Base-by-base conservation (phyloP, 2,329 filamentous ascomycete species). In the Kalmusia sp. region DNA sequence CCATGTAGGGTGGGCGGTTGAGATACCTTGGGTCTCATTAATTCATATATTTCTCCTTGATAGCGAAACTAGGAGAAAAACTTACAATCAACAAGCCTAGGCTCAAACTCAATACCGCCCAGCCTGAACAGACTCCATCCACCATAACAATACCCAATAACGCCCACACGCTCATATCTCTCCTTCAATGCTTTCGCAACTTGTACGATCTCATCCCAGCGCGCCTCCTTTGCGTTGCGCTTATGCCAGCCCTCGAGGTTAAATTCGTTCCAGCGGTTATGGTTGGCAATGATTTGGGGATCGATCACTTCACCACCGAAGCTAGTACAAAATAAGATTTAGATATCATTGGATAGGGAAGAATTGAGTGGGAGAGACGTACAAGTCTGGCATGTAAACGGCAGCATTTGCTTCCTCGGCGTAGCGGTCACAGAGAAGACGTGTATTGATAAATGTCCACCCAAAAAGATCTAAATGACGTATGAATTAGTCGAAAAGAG, bases 81-180 rank as follows among this genome's bases (percentile, higher is more conserved):
- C 48, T 3, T 44, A 46, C 57, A 59, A 34, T 69, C 66, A 2
- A 66, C 64, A 3, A 67, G 49, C 2, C 41, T 38, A 1, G 48
- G 52, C 12, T 27, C 22, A 31, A 38, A 25, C 14, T 33, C 38
- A 1, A 37, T 41, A 1, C 55, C 47, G 2, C 63, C 66, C 5
- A 69, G 54, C 8, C 55, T 51, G 30, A 67, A 55, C 2, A 61
- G 55, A 8, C 51, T 58, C 65, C 64, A 69, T 4, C 77, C 77
- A 14, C 77, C 77, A 68, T 71, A 80, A 64, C 77, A 79, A 61
- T 79, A 79, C 1, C 78, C 78, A 27, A 79, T 67, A 2, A 70
- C 71, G 14, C 77, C 77, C 12, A 79, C 65, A 37, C 73, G 76
- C 40, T 22, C 12, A 37, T 57, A 55, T 2, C 53, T 53, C 8